These are phyloP conservation scores for Cylindrodendrum hubeiense DNA, from an alignment of 2,329 filamentous ascomycete genomes.

Conservation along the genomic window DNA sequence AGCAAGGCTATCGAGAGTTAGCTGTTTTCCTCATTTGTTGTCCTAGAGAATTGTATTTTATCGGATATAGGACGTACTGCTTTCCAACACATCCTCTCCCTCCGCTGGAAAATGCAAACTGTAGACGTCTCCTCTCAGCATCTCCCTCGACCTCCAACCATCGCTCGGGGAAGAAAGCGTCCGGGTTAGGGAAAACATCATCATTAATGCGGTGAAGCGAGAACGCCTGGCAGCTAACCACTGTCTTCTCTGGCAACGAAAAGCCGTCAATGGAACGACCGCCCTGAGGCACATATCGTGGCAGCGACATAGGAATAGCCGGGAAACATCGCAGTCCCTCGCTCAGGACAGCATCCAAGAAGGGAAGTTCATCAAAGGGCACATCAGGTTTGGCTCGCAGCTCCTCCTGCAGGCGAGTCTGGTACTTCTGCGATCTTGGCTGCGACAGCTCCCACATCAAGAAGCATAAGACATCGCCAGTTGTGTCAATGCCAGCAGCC, in stretches of 20 bases:
- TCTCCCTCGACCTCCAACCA: conserved; percentile 85
- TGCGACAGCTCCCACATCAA: conserved; percentile 79
- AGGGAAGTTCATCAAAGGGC: conserved; percentile 64
- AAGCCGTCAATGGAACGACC: conserved; percentile 69
- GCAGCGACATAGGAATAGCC: conserved; percentile 76
- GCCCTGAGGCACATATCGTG: conserved; percentile 66
- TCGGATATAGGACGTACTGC: conserved; percentile 65
- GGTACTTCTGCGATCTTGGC: conserved; percentile 63
- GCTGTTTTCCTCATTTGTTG: conserved; percentile 28
- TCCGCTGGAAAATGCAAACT: conserved; percentile 76
- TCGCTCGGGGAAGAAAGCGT: conserved; percentile 82
- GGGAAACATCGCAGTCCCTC: conserved; percentile 74
- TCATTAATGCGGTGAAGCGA: conserved; percentile 70
- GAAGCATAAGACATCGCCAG: conserved; percentile 77
- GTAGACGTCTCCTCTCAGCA: conserved; percentile 72
- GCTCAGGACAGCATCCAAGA: conserved; percentile 72
- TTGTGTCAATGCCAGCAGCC: conserved; percentile 79
- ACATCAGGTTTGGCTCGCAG: conserved; percentile 55
- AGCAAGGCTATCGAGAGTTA: conserved; percentile 59
- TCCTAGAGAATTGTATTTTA: neutral
- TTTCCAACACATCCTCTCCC: conserved; percentile 75
- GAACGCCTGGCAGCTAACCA: conserved; percentile 72
- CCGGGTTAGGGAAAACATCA: conserved; percentile 82
- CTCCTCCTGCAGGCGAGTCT: conserved; percentile 66
- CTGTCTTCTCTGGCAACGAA: conserved; percentile 64